phyloP scores from a whole-genome alignment of 805 yeast genomes.

The Candida boidinii region DNA sequence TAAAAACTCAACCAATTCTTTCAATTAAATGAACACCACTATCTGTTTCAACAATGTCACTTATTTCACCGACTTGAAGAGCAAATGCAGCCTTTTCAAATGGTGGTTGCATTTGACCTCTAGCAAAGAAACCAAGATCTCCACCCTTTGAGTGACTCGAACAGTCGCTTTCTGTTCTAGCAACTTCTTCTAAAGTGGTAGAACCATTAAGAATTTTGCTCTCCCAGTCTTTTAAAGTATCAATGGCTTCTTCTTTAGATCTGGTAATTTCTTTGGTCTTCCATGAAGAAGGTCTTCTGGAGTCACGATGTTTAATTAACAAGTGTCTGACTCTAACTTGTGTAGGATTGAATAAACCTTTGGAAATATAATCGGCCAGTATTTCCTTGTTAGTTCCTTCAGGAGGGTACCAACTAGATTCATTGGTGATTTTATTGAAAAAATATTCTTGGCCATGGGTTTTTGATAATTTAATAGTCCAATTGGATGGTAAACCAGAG shows the following conservation, averaged over 20 bases:
- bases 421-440: slow-evolving; percentile 58
- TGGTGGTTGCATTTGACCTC: slow-evolving; percentile 91
- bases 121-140: slow-evolving; percentile 82
- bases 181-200: slow-evolving; percentile 59
- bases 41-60: slow-evolving; percentile 78
- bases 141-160: slow-evolving; percentile 82
- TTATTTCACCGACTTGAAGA: slow-evolving; percentile 73
- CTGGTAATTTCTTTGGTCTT: slow-evolving; percentile 65
- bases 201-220: slow-evolving; percentile 56
- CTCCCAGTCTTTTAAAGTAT: slow-evolving; percentile 49
- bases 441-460: slow-evolving; percentile 82
- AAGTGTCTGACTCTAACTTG: slow-evolving; percentile 78
- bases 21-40: slow-evolving; percentile 87
- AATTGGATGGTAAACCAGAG: slow-evolving; percentile 79
- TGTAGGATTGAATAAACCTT: slow-evolving; percentile 40
- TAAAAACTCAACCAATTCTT: slow-evolving; percentile 56
- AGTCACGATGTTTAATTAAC: slow-evolving; percentile 71
- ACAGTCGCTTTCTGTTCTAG: slow-evolving; percentile 81
- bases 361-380: slow-evolving; percentile 48
- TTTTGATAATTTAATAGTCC: slow-evolving; percentile 75
- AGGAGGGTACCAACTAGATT: slow-evolving; percentile 90
- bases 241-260: slow-evolving; percentile 75
- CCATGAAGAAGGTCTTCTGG: slow-evolving; percentile 92
- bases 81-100: slow-evolving; percentile 85
- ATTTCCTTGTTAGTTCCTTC: slow-evolving; percentile 61